Conservation (phyloP, 495 filamentous ascomycete genomes). For the Trichoderma reesei region DNA sequence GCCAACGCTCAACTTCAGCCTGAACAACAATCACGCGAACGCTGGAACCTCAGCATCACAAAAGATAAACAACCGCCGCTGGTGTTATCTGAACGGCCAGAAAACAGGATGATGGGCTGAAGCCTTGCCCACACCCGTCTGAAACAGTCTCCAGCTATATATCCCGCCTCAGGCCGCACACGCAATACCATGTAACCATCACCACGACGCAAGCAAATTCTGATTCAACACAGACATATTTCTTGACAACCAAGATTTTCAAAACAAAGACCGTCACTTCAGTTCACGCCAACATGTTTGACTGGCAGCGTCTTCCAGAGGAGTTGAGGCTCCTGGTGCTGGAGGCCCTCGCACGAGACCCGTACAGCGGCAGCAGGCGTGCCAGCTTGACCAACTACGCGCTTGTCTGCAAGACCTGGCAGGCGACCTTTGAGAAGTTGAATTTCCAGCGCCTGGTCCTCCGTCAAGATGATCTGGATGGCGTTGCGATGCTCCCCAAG, state of each 20-base stretch:
- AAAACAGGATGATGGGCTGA: no score
- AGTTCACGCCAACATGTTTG: not conserved
- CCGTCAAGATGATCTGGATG: not conserved
- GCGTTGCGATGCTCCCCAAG: not conserved
- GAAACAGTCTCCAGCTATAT: no score
- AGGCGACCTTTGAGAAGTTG: not conserved
- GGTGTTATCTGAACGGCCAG: no score
- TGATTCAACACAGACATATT: not conserved
- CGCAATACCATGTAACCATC: no score
- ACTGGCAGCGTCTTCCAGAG: not conserved
- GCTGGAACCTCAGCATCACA: no score
- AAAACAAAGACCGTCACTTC: not conserved
- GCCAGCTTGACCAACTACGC: not conserved
- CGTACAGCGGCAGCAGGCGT: not conserved
- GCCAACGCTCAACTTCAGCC: no score
- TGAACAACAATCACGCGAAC: no score
- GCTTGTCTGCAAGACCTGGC: not conserved
- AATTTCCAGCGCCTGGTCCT: not conserved
- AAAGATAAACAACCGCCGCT: no score
- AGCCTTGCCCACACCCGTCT: no score
- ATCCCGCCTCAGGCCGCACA: no score
- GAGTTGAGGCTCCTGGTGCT: constrained; percentile 2
- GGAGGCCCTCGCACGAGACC: not conserved
- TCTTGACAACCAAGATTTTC: not conserved
- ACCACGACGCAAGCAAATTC: no score